phyloP scores from a whole-genome alignment of 805 yeast species.

The Metschnikowia shivogae region DNA sequence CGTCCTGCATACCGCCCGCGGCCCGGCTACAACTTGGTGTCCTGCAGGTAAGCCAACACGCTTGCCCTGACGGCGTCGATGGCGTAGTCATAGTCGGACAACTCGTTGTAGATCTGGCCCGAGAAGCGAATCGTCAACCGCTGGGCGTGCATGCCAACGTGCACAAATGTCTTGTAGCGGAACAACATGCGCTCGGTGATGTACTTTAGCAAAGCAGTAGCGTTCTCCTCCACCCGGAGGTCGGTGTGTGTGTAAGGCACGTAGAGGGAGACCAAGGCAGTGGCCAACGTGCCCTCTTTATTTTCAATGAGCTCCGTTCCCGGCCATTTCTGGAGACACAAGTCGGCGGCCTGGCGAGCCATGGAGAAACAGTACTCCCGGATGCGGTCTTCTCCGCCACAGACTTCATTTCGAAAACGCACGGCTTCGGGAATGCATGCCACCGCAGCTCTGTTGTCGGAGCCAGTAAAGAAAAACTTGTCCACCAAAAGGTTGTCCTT shows the following conservation, averaged over 20 bases:
- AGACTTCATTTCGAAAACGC: slow-evolving; percentile 47
- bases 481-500: slow-evolving; percentile 31
- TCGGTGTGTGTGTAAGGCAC: slow-evolving; percentile 26
- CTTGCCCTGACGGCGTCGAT: slow-evolving; percentile 22
- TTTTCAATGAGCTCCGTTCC: slow-evolving; percentile 37
- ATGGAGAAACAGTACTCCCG: slow-evolving; percentile 43
- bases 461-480: slow-evolving; percentile 50
- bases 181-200: slow-evolving; percentile 7
- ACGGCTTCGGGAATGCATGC: slow-evolving; percentile 45
- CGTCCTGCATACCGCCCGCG: too few relatives aligned
- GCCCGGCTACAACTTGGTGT: neutral
- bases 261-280: slow-evolving; percentile 43
- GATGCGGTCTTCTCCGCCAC: slow-evolving; percentile 60
- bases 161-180: slow-evolving; percentile 43
- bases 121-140: slow-evolving; percentile 43
- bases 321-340: slow-evolving; percentile 35
- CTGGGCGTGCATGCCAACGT: slow-evolving; percentile 38
- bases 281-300: slow-evolving; percentile 29
- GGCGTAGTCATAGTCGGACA: slow-evolving; percentile 49
- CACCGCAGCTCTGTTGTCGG: slow-evolving; percentile 43
- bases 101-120: slow-evolving; percentile 57
- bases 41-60: neutral
- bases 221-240: slow-evolving; percentile 2
- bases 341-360: slow-evolving; percentile 41
- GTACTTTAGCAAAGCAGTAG: slow-evolving; percentile 3